Evolutionary conservation across 345 rosid species (phyloP).

Genomic region (Dipteronia dyeriana): DNA sequence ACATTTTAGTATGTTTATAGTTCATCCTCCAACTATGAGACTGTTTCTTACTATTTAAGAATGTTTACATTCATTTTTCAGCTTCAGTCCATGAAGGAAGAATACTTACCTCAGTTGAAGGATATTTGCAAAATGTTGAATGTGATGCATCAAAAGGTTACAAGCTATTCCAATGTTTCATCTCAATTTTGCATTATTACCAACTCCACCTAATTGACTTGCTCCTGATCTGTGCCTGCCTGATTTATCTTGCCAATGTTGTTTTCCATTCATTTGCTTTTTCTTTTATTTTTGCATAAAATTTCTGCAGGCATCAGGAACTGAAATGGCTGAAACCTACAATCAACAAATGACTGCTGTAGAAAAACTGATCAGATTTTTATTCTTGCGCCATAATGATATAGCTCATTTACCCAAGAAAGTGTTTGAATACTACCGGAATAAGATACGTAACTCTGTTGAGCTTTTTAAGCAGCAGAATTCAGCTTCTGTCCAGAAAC

Average conservation of each 20-base stretch:
- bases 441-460: not conserved
- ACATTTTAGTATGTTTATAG: not conserved
- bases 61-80: conserved; percentile 4
- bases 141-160: conserved; percentile 7
- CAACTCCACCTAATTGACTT: not conserved
- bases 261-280: no score
- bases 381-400: not conserved
- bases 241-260: conserved; percentile 4
- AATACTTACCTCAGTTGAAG: conserved; percentile 9
- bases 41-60: not conserved
- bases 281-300: no score
- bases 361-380: conserved; percentile 7
- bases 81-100: conserved; percentile 15
- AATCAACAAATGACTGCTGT: not conserved
- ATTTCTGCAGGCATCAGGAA: conserved; percentile 10
- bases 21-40: not conserved
- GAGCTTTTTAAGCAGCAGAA: not conserved
- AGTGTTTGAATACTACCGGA: not conserved
- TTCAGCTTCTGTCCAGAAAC: not conserved
- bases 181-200: not conserved
- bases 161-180: not conserved
- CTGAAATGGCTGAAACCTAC: conserved; percentile 2
- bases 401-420: not conserved
- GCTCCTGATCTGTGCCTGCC: not conserved
- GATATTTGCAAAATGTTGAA: not conserved